These are phyloP conservation scores for Rubia tinctorum DNA, from an alignment of 305 asterid species.

Conservation along the genomic window DNA sequence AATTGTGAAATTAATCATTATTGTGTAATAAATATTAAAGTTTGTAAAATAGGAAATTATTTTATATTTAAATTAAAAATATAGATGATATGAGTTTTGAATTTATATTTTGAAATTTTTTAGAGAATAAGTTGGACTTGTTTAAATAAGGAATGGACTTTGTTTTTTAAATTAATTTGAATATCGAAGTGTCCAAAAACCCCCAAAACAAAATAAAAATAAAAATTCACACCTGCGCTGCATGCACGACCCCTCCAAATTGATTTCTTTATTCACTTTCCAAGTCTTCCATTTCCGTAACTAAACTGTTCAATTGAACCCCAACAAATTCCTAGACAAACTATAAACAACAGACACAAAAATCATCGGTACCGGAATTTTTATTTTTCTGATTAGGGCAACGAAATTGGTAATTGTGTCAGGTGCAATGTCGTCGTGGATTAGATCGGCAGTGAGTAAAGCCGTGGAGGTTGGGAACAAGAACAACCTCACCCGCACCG, in stretches of 20 bases:
- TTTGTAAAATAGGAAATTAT: no score
- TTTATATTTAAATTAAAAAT: no score
- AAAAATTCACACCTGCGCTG: conserved; percentile 8
- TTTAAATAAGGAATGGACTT: no score
- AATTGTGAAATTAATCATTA: no score
- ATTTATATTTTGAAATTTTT: no score
- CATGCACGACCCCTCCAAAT: conserved; percentile 8
- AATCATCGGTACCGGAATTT: background rate
- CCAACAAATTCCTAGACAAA: background rate
- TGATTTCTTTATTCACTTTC: background rate
- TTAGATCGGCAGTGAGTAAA: conserved; percentile 91
- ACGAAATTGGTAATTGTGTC: background rate
- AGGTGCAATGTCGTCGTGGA: conserved; percentile 82
- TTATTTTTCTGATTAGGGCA: background rate
- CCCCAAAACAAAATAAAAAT: background rate
- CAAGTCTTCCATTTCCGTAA: background rate
- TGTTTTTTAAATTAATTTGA: background rate
- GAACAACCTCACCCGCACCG: conserved; percentile 85
- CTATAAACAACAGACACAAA: background rate
- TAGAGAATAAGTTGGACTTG: no score
- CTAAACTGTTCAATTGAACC: conserved; percentile 1
- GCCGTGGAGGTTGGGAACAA: conserved; percentile 98
- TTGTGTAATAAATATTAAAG: no score
- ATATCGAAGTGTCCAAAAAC: background rate
- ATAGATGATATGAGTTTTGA: no score